Evolutionary conservation across 257 asterid genomes (phyloP), one percentile per base, ranked within the genome.

Genomic region (Gentiana dahurica): DNA sequence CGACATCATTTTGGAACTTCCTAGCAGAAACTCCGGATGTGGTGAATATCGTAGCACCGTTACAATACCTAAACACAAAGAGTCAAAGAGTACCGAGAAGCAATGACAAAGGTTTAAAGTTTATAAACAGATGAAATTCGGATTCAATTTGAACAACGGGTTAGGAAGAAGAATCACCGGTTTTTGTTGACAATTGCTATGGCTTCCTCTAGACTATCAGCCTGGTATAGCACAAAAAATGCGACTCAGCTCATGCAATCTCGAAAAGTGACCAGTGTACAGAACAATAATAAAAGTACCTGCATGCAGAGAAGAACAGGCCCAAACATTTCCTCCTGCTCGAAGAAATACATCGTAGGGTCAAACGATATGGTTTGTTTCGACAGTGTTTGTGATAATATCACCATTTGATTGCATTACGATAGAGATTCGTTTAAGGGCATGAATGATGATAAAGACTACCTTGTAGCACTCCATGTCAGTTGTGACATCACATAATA

Each of bases 251-350:
- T 34, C 34, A 10, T 1, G 11, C 48, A 50, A 61, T 43, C 34
- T 11, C 43, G 6, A 35, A 2, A 8, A 33, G 54, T 39, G 44
- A 38, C 7, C 36, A 32, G 24, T 46, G 49, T 54, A 37, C 48
- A 32, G 8, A 5, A 50, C 9, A 12, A 33, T 43, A 3, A 53
- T 36, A 53, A 13, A 47, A 35, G 12, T 65, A 76, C 82, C 82
- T 72, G 74, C 78, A 76, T 76, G 59, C 82, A 76, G 41, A 76
- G 82, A 64, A 76, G 82, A 54, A 76, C 76, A 34, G 82, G 82
- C 59, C 82, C 76, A 33, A 37, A 64, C 71, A 76, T 64, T 55
- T 72, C 70, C 66, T 76, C 82, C 78, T 76, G 76, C 54, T 33
- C 67, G 57, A 63, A 36, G 39, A 51, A 55, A 56, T 36, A 45